A percentile compares a stretch with the other conserved stretches of the same genome.
phyloP scores from a whole-genome alignment of 2,329 filamentous ascomycete genomes.

The Xylariaceae sp. region DNA sequence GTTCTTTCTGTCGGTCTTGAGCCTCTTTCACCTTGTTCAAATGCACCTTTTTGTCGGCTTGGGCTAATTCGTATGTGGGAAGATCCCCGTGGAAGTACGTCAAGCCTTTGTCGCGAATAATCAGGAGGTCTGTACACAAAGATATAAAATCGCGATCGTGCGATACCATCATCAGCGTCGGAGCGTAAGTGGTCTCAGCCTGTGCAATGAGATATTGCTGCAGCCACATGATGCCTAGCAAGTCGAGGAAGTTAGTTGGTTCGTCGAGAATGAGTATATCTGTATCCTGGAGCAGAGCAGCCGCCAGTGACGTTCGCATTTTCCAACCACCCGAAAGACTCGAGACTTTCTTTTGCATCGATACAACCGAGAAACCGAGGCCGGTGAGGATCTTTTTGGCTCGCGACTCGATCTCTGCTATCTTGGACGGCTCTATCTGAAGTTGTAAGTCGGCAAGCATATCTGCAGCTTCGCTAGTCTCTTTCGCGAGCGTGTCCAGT shows the following conservation, averaged over 20 bases:
- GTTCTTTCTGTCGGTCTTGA: constrained; percentile 73
- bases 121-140: constrained; percentile 71
- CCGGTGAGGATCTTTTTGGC: constrained; percentile 65
- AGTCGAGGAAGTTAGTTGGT: constrained; percentile 81
- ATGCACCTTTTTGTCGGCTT: constrained; percentile 63
- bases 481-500: constrained; percentile 52
- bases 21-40: constrained; percentile 75
- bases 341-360: constrained; percentile 55
- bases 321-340: constrained; percentile 75
- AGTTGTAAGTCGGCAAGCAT: constrained; percentile 66
- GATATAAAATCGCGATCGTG: constrained; percentile 82
- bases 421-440: constrained; percentile 61
- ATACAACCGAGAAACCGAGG: constrained; percentile 64
- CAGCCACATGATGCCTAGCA: constrained; percentile 81
- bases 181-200: constrained; percentile 47
- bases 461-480: constrained; percentile 67
- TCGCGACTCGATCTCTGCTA: constrained; percentile 60
- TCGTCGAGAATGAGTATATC: constrained; percentile 82
- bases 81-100: constrained; percentile 74
- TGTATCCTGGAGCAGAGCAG: constrained; percentile 64
- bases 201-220: constrained; percentile 65
- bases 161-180: constrained; percentile 73
- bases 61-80: constrained; percentile 64
- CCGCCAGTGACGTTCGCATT: constrained; percentile 64
- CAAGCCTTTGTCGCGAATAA: constrained; percentile 68